Conservation (phyloP, 305 asterid genomes). For the Fraxinus angustifolia region DNA sequence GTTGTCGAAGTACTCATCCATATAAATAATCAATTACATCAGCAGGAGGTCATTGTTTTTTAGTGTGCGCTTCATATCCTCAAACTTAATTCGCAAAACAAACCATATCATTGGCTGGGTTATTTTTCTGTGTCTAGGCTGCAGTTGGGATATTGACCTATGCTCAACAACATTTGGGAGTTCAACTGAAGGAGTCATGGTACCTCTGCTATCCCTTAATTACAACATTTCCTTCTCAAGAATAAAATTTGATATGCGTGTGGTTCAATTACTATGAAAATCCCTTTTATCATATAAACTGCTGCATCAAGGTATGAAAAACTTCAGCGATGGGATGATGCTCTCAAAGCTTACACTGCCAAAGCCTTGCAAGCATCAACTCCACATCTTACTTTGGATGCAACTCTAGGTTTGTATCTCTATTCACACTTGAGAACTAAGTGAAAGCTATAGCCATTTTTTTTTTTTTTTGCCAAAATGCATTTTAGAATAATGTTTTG, state of each 20-base stretch:
- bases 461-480: too few relatives aligned
- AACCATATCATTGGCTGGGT: slow-evolving; percentile 19
- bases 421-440: slow-evolving; percentile 17
- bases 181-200: slow-evolving; percentile 98
- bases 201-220: slow-evolving; percentile 23
- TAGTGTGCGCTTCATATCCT: slow-evolving; percentile 3
- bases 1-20: slow-evolving; percentile 97
- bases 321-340: slow-evolving; percentile 99
- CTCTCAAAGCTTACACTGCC: slow-evolving; percentile 93
- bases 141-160: slow-evolving; percentile 96
- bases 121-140: slow-evolving; percentile 53
- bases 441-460: neutral
- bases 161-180: slow-evolving; percentile 93
- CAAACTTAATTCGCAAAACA: slow-evolving; percentile 2
- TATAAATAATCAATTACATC: slow-evolving; percentile 95
- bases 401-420: slow-evolving; percentile 79
- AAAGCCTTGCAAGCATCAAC: slow-evolving; percentile 82
- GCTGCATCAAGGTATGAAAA: slow-evolving; percentile 77
- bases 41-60: slow-evolving; percentile 69
- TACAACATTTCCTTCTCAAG: neutral
- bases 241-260: neutral
- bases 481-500: too few relatives aligned
- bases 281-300: neutral
- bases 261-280: neutral
- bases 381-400: slow-evolving; percentile 76